These are phyloP conservation scores for Colletotrichum tofieldiae DNA, from an alignment of 2,329 filamentous ascomycete species.

Conservation along the genomic window DNA sequence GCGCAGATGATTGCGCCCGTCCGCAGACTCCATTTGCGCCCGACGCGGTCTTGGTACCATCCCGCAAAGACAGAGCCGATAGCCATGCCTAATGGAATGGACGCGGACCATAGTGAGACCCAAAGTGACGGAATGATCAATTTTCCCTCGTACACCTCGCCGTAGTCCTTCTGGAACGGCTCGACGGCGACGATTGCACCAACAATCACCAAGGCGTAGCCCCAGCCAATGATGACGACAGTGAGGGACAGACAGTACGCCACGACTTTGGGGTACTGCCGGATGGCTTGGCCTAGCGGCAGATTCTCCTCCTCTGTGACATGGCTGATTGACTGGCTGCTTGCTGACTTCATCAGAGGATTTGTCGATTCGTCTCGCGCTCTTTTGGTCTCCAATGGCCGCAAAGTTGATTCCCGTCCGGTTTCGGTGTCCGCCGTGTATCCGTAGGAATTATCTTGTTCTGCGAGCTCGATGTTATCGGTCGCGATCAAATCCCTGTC, in stretches of 20 bases:
- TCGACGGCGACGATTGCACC: constrained; percentile 50
- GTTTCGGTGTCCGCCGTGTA: neutral
- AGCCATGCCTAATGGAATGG: constrained; percentile 46
- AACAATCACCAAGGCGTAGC: constrained; percentile 49
- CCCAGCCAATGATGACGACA: constrained; percentile 51
- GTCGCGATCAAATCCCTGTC: neutral
- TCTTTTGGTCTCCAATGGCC: neutral
- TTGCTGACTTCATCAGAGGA: constrained; percentile 6
- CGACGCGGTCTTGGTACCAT: constrained; percentile 49
- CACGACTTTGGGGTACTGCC: constrained; percentile 48
- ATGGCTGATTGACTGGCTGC: neutral
- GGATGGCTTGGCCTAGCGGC: constrained; percentile 47
- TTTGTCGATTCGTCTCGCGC: neutral
- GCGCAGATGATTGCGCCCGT: constrained; percentile 48
- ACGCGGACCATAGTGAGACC: constrained; percentile 49
- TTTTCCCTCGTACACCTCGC: constrained; percentile 45
- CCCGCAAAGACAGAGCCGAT: constrained; percentile 48
- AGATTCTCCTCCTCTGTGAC: constrained; percentile 40
- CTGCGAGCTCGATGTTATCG: constrained; percentile 18
- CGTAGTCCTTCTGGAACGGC: constrained; percentile 50
- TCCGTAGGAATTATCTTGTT: neutral
- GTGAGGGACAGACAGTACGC: constrained; percentile 48
- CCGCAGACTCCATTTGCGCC: constrained; percentile 47
- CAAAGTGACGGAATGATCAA: constrained; percentile 48
- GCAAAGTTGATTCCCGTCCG: neutral